Evolutionary conservation across 2,329 filamentous ascomycete genomes (phyloP).

Genomic region (Curvularia sp.): DNA sequence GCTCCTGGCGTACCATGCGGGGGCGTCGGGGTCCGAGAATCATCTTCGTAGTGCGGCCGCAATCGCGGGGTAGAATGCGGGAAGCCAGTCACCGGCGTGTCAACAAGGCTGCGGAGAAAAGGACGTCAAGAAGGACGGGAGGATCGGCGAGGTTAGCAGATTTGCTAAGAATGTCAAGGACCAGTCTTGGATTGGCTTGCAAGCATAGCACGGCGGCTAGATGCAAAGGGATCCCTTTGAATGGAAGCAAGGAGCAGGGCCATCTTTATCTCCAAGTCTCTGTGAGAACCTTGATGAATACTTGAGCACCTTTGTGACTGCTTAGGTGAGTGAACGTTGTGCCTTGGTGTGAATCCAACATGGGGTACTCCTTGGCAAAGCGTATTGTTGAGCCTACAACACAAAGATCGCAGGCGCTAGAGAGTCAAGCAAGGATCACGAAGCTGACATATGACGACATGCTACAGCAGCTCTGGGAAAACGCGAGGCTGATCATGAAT

Average conservation of each 20-base stretch:
- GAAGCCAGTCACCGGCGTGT: conserved; percentile 1
- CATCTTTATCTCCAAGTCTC: conserved; percentile 12
- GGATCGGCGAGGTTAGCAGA: not conserved
- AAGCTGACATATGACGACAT: not conserved
- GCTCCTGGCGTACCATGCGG: conserved; percentile 32
- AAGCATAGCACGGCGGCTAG: not conserved
- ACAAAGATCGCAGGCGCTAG: not conserved
- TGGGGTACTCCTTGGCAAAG: not conserved
- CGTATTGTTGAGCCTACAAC: not conserved
- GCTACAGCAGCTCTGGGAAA: not conserved
- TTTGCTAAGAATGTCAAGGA: not conserved
- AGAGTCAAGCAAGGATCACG: not conserved
- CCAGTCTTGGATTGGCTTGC: not conserved
- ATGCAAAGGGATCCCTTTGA: not conserved
- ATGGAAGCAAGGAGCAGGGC: not conserved
- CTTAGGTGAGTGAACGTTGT: not conserved
- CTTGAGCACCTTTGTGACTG: conserved; percentile 16
- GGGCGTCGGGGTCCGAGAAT: conserved; percentile 27
- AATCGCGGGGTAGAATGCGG: conserved; percentile 28
- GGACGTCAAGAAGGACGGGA: not conserved
- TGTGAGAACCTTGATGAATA: conserved; percentile 18
- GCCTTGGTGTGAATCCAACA: not conserved
- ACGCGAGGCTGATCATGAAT: not conserved
- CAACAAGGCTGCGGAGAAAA: conserved; percentile 13
- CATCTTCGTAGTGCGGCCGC: conserved; percentile 19